These are phyloP conservation scores for Myrmaecium sp. DNA, from an alignment of 2,329 filamentous ascomycete species.

Conservation along the genomic window DNA sequence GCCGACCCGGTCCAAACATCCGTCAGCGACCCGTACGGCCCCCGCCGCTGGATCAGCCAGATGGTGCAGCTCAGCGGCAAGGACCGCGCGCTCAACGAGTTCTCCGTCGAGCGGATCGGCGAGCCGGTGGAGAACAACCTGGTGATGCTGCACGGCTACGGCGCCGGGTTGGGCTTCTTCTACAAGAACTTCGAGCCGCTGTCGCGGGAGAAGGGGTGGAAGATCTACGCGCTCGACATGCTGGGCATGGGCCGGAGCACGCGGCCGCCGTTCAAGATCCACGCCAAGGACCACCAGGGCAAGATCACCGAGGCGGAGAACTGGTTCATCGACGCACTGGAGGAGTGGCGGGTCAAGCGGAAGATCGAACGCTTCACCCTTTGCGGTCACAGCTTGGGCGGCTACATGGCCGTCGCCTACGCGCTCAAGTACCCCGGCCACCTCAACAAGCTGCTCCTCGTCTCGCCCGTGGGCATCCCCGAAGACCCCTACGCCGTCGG, in stretches of 20 bases:
- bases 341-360: conserved; percentile 82
- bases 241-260: conserved; percentile 86
- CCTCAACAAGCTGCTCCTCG: conserved; percentile 89
- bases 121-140: conserved; percentile 71
- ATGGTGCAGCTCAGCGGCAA: conserved; percentile 75
- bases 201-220: conserved; percentile 64
- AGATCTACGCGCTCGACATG: conserved; percentile 85
- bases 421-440: conserved; percentile 90
- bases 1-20: conserved; percentile 26
- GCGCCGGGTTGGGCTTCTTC: conserved; percentile 90
- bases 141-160: conserved; percentile 94
- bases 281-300: conserved; percentile 60
- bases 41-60: conserved; percentile 68
- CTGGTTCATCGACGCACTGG: conserved; percentile 91
- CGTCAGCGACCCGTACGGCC: conserved; percentile 60
- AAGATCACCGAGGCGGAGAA: conserved; percentile 80
- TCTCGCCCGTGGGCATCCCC: conserved; percentile 84
- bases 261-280: conserved; percentile 68
- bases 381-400: conserved; percentile 81
- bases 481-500: conserved; percentile 82
- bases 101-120: conserved; percentile 69
- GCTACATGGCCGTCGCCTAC: conserved; percentile 89
- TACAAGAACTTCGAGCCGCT: conserved; percentile 94
- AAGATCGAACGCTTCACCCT: conserved; percentile 90
- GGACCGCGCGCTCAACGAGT: conserved; percentile 79